phyloP scores from a whole-genome alignment of 768 basidiomycete species.

The Suillus subaureus region DNA sequence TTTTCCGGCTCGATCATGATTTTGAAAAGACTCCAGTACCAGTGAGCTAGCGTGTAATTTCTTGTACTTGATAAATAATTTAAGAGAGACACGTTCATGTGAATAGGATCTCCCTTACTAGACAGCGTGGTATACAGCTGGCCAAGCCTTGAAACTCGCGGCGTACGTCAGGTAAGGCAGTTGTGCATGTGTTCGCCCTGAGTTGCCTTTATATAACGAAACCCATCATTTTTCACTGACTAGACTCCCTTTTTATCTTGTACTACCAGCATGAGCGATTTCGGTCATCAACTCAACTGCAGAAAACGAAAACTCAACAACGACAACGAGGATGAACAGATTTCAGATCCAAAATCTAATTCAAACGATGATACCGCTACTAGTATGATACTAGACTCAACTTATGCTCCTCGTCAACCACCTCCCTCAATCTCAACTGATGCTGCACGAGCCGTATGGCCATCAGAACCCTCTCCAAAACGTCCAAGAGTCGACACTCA shows the following conservation, averaged over 20 bases:
- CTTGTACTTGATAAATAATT: neutral
- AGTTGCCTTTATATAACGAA: conserved; percentile 37
- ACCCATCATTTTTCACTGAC: conserved; percentile 16
- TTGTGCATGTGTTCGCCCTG: conserved; percentile 33
- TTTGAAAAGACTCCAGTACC: no score
- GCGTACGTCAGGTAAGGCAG: conserved; percentile 19
- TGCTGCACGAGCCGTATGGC: conserved; percentile 36
- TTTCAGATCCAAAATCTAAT: conserved; percentile 26
- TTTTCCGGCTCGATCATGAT: conserved; percentile 1
- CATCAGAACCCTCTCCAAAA: conserved; percentile 37
- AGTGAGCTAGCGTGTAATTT: neutral
- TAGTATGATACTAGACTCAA: conserved; percentile 37
- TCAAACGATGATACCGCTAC: conserved; percentile 26
- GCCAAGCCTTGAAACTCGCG: conserved; percentile 4
- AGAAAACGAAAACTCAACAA: conserved; percentile 80
- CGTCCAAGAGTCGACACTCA: conserved; percentile 35
- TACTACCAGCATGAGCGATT: conserved; percentile 55
- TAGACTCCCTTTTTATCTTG: conserved; percentile 12
- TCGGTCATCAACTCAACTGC: conserved; percentile 55
- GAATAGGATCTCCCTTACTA: neutral
- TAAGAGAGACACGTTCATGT: neutral
- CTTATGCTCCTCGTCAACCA: conserved; percentile 38
- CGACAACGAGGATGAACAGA: conserved; percentile 45
- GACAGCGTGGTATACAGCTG: conserved; percentile 4
- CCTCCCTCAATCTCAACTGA: conserved; percentile 35